Percentiles rank a stretch among this genome's conserved stretches.
These are phyloP conservation scores for Diaporthe eres DNA, from an alignment of 2,329 filamentous ascomycete genomes.

Conservation along the genomic window DNA sequence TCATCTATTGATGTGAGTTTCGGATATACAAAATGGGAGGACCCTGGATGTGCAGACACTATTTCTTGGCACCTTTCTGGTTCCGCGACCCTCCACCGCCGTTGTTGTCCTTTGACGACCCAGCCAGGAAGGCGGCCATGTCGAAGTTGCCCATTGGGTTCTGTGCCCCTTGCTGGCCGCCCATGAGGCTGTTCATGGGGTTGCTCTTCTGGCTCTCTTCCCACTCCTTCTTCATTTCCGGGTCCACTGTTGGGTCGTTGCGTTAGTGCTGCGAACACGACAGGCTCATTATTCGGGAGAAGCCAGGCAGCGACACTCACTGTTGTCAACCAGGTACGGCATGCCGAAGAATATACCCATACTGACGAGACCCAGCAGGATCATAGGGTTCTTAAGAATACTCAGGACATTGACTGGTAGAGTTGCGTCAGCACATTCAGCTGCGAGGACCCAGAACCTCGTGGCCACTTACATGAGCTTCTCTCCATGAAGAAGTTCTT, in stretches of 20 bases:
- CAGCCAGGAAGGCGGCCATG: slow-evolving; percentile 75
- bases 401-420: slow-evolving; percentile 79
- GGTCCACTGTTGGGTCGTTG: slow-evolving; percentile 80
- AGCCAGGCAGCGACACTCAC: slow-evolving; percentile 67
- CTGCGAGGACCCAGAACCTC: background rate
- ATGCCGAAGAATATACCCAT: slow-evolving; percentile 90
- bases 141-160: slow-evolving; percentile 71
- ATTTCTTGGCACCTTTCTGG: slow-evolving; percentile 30
- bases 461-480: slow-evolving; percentile 75
- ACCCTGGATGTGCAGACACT: background rate
- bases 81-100: slow-evolving; percentile 18
- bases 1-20: background rate
- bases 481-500: slow-evolving; percentile 86
- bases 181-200: slow-evolving; percentile 72
- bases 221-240: slow-evolving; percentile 93
- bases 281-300: background rate
- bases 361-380: slow-evolving; percentile 88
- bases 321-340: slow-evolving; percentile 96
- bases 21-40: background rate
- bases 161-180: slow-evolving; percentile 47
- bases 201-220: slow-evolving; percentile 88
- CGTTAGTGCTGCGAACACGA: background rate
- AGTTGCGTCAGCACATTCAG: background rate
- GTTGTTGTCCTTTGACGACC: slow-evolving; percentile 61
- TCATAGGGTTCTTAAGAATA: slow-evolving; percentile 96